phyloP scores from a whole-genome alignment of 1,139 yeast genomes.

The Nakaseomyces delphensis region DNA sequence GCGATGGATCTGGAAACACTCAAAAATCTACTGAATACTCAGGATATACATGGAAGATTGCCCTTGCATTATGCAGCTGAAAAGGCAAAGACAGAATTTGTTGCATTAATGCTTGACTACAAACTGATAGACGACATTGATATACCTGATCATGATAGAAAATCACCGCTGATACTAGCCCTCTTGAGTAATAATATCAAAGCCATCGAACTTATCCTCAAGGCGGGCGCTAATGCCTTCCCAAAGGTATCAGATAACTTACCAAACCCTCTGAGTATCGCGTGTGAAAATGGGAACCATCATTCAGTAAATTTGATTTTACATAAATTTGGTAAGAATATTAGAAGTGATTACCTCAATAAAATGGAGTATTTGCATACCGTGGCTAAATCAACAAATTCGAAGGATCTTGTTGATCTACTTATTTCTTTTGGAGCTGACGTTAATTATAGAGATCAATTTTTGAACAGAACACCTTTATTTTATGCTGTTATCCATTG shows the following conservation, averaged over 20 bases:
- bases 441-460: conserved; percentile 70
- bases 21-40: conserved; percentile 32
- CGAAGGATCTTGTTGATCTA: conserved; percentile 54
- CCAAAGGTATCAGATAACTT: conserved; percentile 23
- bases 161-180: conserved; percentile 74
- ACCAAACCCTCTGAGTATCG: conserved; percentile 79
- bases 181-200: conserved; percentile 60
- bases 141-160: conserved; percentile 58
- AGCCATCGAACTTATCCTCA: conserved; percentile 35
- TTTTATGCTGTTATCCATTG: conserved; percentile 89
- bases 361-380: conserved; percentile 72
- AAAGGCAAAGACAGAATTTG: conserved; percentile 49
- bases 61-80: conserved; percentile 88
- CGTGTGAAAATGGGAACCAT: conserved; percentile 77
- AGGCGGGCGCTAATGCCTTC: neutral
- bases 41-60: conserved; percentile 60
- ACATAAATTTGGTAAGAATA: conserved; percentile 10
- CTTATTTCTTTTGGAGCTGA: conserved; percentile 68
- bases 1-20: conserved; percentile 14
- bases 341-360: neutral
- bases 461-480: conserved; percentile 89
- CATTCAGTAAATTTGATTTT: conserved; percentile 59
- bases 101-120: conserved; percentile 36
- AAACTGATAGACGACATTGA: conserved; percentile 31
- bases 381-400: conserved; percentile 73